Evolutionary conservation across 2,329 filamentous ascomycete genomes (phyloP).

Genomic region (Gaeumannomyces sp.): DNA sequence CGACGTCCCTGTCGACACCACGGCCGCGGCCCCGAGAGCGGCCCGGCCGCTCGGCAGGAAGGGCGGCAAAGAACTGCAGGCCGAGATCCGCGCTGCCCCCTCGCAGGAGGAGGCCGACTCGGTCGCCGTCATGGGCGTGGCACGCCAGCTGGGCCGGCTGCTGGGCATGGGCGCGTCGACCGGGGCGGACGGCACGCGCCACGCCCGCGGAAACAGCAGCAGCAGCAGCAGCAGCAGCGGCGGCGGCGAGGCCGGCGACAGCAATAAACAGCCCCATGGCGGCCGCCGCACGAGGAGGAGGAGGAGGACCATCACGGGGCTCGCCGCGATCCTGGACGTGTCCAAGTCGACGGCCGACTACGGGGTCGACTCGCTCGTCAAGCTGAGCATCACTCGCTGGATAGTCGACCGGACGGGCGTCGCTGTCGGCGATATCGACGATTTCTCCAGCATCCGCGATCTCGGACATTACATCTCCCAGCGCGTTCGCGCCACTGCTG

Average conservation of each 20-base stretch:
- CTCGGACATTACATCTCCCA: constrained; percentile 14
- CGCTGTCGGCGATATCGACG: constrained; percentile 17
- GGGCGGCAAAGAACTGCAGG: constrained; percentile 7
- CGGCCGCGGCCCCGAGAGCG: background rate
- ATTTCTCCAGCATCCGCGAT: constrained; percentile 14
- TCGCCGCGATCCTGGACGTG: background rate
- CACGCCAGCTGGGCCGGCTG: constrained; percentile 15
- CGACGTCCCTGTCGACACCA: constrained; percentile 30
- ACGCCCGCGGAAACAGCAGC: background rate
- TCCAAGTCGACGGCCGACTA: constrained; percentile 12
- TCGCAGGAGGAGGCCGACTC: constrained; percentile 10
- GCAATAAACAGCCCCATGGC: background rate
- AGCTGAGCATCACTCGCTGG: constrained; percentile 19
- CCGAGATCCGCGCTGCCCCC: constrained; percentile 7
- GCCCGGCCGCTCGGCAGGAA: background rate
- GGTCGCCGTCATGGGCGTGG: constrained; percentile 11
- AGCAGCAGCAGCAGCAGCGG: background rate
- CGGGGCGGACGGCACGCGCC: background rate
- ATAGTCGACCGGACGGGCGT: constrained; percentile 17
- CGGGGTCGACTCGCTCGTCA: constrained; percentile 20
- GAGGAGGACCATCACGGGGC: background rate
- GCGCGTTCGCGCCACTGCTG: constrained; percentile 2
- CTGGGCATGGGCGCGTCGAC: constrained; percentile 15
- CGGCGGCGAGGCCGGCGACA: background rate
- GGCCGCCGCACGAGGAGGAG: background rate